Base-by-base conservation (phyloP, 257 asterid species). In the Datura wrightii region DNA sequence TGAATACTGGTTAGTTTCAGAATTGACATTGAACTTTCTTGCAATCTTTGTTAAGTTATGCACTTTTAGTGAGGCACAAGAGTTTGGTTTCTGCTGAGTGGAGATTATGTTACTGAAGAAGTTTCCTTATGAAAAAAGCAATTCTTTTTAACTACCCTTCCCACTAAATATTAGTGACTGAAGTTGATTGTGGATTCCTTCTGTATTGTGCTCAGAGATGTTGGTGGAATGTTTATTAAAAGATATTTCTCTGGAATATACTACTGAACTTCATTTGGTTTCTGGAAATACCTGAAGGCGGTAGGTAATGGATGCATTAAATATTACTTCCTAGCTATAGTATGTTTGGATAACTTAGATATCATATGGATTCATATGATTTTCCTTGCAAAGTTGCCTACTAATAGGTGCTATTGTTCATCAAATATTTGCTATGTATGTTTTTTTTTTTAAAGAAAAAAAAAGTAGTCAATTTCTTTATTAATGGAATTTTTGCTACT, bases 1-100 rank as follows among this genome's bases (percentile, higher is more conserved):
- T 85, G 99, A 95, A 78, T 97, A 93, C 82, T 97, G 99, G 99
- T 97, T 86, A 70, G 95, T 90, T 54, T 69, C 58, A 63, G 83
- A 78, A 78, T 53, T 78, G 48, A 52, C 82, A 52, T 52, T 52
- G 42, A 31, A 14, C 16, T 34, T 78, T 31, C 34, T 52, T 78
- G 65, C 82, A 52, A 52, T 76, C 63, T 31, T 71, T 74, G 63
- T 31, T 16, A 16, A 16, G 16, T 16, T 18, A 8, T 56, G 80
- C 58, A 74, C 58, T 74, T 72, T 48, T 74, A 46, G 42, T 72
- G 39, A n/a, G 58, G 19, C 58, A 44, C 59, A 74, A 74, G 60
- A 74, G 8, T 74, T 50, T 50, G 63, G 82, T 50, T 76, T 76
- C 63, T 7, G 60, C 8, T 76, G 62, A 48, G 80, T 24, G 13